Evolutionary conservation across 352 stramenopile genomes (phyloP), one percentile per base, ranked within the genome.

Genomic region (Globisporangium abappressorium): DNA sequence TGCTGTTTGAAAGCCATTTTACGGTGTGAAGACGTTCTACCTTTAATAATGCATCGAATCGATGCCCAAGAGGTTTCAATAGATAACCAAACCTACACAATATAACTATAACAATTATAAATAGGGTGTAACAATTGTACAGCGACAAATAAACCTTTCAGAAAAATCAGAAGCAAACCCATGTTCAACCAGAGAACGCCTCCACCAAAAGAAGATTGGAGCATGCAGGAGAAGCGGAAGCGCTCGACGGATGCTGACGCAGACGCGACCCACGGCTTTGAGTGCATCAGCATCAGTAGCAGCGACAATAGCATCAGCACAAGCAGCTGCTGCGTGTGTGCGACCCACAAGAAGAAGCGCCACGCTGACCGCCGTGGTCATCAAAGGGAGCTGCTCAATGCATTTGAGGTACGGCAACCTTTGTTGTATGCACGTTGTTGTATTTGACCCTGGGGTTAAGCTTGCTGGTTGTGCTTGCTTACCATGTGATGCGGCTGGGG

Each of bases 141-240:
- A 41, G 34, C 7, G 34, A 41, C 9, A 41, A 41, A 41, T 12
- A 41, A 41, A 41, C 34, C 9, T 41, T 41, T 14, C 20, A 22
- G 8, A 24, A 20, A 34, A 57, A 57, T 57, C 51, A 57, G 51
- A 57, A 57, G 15, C 51, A 57, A 14, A 57, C 7, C 51, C 51
- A 34, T 18, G 51, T 57, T 57, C 51, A 57, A 57, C 15, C 22
- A 20, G 28, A 57, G 51, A 22, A 30, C 9, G 5, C 24, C 11
- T 34, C 11, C 51, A 57, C 4, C 22, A 34, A n/a, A 33, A n/a
- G 51, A 54, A 54, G 41, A 47, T 8, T n/a, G 14, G 41, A n/a
- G 41, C 14, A 57, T 57, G 51, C 22, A 57, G 51, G 51, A 57
- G 51, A 57, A 57, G 22, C 51, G 51, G 51, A 57, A 57, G 24